These are phyloP conservation scores for Rusavskia elegans DNA, from an alignment of 495 filamentous ascomycete genomes.

Conservation along the genomic window DNA sequence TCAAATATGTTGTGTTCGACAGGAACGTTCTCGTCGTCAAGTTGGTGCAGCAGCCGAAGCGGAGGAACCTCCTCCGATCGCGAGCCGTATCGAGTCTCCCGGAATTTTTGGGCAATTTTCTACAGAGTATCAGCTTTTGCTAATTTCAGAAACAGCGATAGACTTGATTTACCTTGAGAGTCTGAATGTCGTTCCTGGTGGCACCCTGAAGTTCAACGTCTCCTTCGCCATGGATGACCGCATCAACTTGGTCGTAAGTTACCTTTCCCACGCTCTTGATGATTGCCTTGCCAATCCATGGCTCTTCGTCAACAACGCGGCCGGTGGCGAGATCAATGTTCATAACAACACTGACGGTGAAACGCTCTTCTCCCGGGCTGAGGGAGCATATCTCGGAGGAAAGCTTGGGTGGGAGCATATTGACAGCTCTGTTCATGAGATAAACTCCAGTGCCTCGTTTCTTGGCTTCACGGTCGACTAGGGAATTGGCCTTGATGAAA, in stretches of 20 bases:
- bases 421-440: slow-evolving; percentile 77
- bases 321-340: slow-evolving; percentile 66
- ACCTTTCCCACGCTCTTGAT: slow-evolving; percentile 82
- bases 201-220: slow-evolving; percentile 42
- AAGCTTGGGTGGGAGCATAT: slow-evolving; percentile 74
- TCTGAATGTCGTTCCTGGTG: slow-evolving; percentile 53
- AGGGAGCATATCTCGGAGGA: slow-evolving; percentile 78
- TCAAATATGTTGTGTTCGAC: slow-evolving; percentile 94
- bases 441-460: slow-evolving; percentile 95
- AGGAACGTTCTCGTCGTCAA: slow-evolving; percentile 97
- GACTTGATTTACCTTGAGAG: slow-evolving; percentile 47
- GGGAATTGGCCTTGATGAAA: slow-evolving; percentile 89
- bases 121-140: slow-evolving; percentile 13
- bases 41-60: slow-evolving; percentile 73
- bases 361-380: slow-evolving; percentile 68
- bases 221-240: slow-evolving; percentile 46
- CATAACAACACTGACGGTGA: slow-evolving; percentile 87
- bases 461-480: slow-evolving; percentile 94
- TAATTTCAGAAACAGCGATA: background rate
- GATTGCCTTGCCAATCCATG: slow-evolving; percentile 87
- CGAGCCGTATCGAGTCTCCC: slow-evolving; percentile 67
- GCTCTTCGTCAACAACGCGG: slow-evolving; percentile 59
- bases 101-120: slow-evolving; percentile 72
- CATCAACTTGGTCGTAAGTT: slow-evolving; percentile 69
- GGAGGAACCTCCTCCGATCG: slow-evolving; percentile 63